A percentile compares a stretch with the other conserved stretches of the same genome.
phyloP scores from a whole-genome alignment of 345 rosid genomes.

The Litchi chinensis region DNA sequence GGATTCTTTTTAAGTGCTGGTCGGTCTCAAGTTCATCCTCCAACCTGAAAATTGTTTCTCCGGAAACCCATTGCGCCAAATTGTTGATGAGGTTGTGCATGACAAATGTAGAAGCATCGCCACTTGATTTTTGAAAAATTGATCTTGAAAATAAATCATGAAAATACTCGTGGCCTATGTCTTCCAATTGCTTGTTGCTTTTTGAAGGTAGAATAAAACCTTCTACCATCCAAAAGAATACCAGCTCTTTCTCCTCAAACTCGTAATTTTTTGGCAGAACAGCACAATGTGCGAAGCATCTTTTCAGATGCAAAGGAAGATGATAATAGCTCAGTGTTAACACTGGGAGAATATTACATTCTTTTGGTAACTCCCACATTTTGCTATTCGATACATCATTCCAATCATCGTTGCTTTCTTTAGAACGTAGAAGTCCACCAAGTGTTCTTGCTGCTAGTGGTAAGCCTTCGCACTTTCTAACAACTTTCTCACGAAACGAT shows the following conservation, averaged over 20 bases:
- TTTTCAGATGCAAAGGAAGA: conserved; percentile 32
- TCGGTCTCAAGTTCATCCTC: no score
- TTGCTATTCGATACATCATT: not conserved
- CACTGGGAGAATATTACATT: not conserved
- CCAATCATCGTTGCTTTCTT: not conserved
- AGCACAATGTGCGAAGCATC: conserved; percentile 30
- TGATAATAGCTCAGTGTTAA: not conserved
- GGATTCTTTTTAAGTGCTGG: not conserved
- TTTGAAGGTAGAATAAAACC: conserved; percentile 13
- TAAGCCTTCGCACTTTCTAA: not conserved
- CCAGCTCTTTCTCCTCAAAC: conserved; percentile 7
- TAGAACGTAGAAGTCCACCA: not conserved
- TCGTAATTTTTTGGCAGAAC: not conserved
- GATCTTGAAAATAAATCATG: conserved; percentile 6
- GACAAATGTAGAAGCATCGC: not conserved
- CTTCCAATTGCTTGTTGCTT: not conserved
- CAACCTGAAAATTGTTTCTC: no score
- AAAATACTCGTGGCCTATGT: conserved; percentile 6
- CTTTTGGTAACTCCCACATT: not conserved
- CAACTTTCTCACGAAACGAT: not conserved
- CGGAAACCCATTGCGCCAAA: no score
- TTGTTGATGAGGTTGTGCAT: conserved; percentile 27
- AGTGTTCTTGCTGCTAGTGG: not conserved
- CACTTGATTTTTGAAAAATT: not conserved
- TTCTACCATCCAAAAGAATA: conserved; percentile 29